phyloP scores from a whole-genome alignment of 805 yeast species.

The Dipodascus albidus region DNA sequence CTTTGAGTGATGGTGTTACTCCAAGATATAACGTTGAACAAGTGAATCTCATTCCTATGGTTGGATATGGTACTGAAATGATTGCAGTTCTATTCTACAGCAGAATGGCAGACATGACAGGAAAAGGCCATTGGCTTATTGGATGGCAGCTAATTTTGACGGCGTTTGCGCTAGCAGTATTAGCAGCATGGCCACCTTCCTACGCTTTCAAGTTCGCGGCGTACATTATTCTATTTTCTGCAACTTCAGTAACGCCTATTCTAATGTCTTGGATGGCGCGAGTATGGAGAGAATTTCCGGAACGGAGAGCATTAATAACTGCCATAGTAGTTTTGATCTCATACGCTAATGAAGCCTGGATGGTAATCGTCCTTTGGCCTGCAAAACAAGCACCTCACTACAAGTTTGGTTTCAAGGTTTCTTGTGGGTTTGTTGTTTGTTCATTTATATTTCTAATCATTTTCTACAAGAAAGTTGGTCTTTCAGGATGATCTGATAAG shows the following conservation, averaged over 20 bases:
- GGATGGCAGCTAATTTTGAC: neutral
- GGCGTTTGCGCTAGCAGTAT: neutral
- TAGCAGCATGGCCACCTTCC: neutral
- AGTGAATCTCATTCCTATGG: neutral
- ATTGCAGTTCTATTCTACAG: neutral
- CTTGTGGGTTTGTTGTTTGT: neutral
- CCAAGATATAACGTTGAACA: neutral
- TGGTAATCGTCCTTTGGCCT: neutral
- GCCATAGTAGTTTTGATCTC: neutral
- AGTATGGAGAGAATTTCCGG: neutral
- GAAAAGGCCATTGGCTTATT: neutral
- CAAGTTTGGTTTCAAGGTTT: neutral
- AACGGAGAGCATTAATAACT: neutral
- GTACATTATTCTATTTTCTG: neutral
- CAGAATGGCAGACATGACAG: neutral
- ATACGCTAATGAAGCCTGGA: slow-evolving; percentile 1
- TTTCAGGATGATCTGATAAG: no score
- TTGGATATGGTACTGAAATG: neutral
- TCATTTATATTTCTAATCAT: neutral
- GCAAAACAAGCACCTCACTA: neutral
- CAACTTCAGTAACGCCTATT: neutral
- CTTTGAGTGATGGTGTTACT: neutral
- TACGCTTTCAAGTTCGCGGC: neutral
- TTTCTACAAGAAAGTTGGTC: neutral
- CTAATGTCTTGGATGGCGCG: neutral